Evolutionary conservation across 331 rosid genomes (phyloP), one percentile per base, ranked within the genome.

Genomic region (Erythrophleum ivorense): DNA sequence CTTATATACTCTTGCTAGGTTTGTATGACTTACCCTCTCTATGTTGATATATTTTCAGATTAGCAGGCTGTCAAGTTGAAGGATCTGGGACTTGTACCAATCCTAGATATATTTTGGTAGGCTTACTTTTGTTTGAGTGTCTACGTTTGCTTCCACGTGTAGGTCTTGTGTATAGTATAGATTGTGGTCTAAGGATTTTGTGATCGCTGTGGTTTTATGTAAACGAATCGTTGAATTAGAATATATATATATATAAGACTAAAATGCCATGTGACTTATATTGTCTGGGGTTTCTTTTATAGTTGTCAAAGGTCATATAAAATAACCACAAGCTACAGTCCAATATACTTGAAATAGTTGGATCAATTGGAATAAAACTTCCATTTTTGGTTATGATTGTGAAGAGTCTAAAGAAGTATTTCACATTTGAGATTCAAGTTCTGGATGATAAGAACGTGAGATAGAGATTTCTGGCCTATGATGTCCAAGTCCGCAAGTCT

Each of bases 401-500:
- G 86, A 95, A 93, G 96, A 95, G 91, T 87, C 91, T 93, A 78
- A 93, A 90, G 88, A 95, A 95, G 82, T 93, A 82, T 87, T 95
- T 93, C 86, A 95, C 97, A 71, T 95, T 93, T 89, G 99, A 93
- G 92, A 89, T 95, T 82, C 99, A 95, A 89, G 86, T 95, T 80
- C 86, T 93, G 84, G 99, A 95, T 43, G 98, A 95, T 82, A 93
- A 95, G 92, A 95, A 93, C 85, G 98, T 94, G 83, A 84, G 92
- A 73, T 89, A 94, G 59, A 88, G 98, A 34, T 94, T 94, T 80
- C 92, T 91, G 74, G 94, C 97, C 82, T 94, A 97, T 69, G 92
- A 92, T 86, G 91, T 92, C 82, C 98, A 94, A 94, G 97, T 91
- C 90, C 92, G 98, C 92, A 92, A 92, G 98, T 92, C 83, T 84